Evolutionary conservation across 2,329 filamentous ascomycete species (phyloP).

Genomic region (Aspergillus japonicus): DNA sequence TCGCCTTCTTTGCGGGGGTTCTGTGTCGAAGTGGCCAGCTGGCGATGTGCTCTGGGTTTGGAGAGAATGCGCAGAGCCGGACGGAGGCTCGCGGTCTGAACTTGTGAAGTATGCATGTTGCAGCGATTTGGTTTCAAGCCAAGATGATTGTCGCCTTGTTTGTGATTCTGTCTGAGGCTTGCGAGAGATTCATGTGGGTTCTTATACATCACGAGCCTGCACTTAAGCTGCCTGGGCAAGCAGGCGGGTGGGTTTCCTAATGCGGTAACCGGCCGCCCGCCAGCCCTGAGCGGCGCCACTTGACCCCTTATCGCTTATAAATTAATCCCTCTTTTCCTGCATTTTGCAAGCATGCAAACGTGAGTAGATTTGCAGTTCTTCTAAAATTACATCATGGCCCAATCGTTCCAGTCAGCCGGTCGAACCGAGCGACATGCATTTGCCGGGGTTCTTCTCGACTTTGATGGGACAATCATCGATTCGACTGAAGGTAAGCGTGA

Average conservation of each 20-base stretch:
- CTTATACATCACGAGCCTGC: neutral
- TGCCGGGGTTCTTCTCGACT: conserved; percentile 6
- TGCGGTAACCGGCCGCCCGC: neutral
- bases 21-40: neutral
- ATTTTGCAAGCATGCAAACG: neutral
- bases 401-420: neutral
- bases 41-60: neutral
- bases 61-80: neutral
- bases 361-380: neutral
- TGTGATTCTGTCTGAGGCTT: neutral
- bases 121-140: neutral
- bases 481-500: conserved; percentile 6
- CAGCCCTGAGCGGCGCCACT: neutral
- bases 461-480: conserved; percentile 11
- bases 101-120: neutral
- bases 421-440: neutral
- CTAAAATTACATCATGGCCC: neutral
- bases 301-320: neutral
- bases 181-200: neutral
- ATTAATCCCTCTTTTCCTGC: neutral
- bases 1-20: conserved; percentile 12
- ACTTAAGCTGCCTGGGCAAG: neutral
- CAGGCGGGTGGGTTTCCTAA: neutral
- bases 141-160: neutral
- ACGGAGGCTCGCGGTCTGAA: neutral